Percentiles rank a stretch among this genome's conserved stretches.
Evolutionary conservation across 1,284 basidiomycete species (phyloP).

Genomic region (Melampsora americana): DNA sequence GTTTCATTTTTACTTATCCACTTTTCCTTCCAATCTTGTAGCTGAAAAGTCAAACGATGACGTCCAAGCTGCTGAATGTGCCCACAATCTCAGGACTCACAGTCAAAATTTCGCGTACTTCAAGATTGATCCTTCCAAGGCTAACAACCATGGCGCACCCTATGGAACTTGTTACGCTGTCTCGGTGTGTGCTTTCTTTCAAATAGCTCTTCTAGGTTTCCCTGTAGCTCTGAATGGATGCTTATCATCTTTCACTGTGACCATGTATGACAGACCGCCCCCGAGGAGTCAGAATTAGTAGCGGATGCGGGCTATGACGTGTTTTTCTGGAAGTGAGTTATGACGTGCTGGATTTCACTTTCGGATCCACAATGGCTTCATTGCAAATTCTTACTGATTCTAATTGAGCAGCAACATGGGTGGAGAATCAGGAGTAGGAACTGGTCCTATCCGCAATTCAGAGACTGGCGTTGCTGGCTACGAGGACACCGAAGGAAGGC

Average conservation of each 20-base stretch:
- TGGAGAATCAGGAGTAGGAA: conserved; percentile 18
- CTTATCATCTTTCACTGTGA: neutral
- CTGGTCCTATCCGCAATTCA: conserved; percentile 21
- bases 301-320: conserved; percentile 3
- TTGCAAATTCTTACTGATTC: neutral
- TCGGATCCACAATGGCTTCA: neutral
- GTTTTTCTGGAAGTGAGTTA: conserved; percentile 39
- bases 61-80: conserved; percentile 15
- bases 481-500: conserved; percentile 19
- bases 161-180: conserved; percentile 36
- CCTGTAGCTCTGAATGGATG: neutral
- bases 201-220: neutral
- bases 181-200: conserved; percentile 15
- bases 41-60: neutral
- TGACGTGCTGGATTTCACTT: neutral
- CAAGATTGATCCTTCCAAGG: conserved; percentile 35
- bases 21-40: neutral
- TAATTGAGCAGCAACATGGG: conserved; percentile 13
- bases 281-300: conserved; percentile 20
- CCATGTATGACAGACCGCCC: neutral
- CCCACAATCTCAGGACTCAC: neutral
- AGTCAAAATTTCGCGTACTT: conserved; percentile 37
- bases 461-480: conserved; percentile 26
- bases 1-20: neutral
- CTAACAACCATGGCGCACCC: conserved; percentile 18